Evolutionary conservation across 306 rosid species (phyloP).

Genomic region (Pterocarpus santalinus): DNA sequence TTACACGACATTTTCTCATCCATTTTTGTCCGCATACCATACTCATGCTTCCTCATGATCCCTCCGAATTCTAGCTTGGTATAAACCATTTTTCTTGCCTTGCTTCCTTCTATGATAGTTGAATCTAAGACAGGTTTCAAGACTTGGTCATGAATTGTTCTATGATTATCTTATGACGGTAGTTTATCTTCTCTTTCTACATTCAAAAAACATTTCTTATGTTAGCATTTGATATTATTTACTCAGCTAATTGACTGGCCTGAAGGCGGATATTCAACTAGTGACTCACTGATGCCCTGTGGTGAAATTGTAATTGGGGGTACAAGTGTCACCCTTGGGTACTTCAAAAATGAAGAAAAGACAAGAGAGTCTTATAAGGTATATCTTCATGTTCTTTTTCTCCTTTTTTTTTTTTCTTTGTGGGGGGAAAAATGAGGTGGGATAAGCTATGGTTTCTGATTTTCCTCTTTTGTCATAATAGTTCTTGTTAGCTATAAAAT

Average conservation of each 20-base stretch:
- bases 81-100: neutral
- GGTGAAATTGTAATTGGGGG: conserved; percentile 97
- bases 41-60: too few species aligned
- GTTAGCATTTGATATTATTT: conserved; percentile 43
- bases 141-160: too few species aligned
- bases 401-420: neutral
- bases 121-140: neutral
- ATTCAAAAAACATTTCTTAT: conserved; percentile 25
- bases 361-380: conserved; percentile 94
- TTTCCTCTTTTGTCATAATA: neutral
- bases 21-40: too few species aligned
- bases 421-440: neutral
- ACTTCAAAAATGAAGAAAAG: conserved; percentile 94
- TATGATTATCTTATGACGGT: conserved; percentile 14
- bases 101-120: neutral
- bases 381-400: conserved; percentile 25
- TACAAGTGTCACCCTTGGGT: conserved; percentile 91
- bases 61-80: too few species aligned
- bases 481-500: too few species aligned
- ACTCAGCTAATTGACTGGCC: conserved; percentile 88
- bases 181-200: neutral
- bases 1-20: too few species aligned
- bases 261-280: conserved; percentile 85
- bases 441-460: conserved; percentile 5
- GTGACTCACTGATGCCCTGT: conserved; percentile 84